Percentiles rank a stretch among this genome's conserved stretches.
phyloP scores from a whole-genome alignment of 768 basidiomycete genomes.

The Boletus tomentosulus region DNA sequence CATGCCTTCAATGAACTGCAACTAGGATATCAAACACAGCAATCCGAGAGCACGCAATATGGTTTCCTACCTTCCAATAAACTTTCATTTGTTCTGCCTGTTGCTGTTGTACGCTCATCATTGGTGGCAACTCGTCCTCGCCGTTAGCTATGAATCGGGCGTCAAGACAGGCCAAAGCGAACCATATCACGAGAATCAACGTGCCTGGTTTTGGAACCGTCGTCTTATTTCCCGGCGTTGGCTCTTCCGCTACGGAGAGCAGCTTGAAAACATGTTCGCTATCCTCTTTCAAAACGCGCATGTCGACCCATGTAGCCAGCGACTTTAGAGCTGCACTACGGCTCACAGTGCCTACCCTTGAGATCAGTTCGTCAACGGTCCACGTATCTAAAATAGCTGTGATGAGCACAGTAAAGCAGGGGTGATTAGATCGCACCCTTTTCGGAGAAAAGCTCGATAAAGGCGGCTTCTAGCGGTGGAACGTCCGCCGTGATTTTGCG shows the following conservation, averaged over 20 bases:
- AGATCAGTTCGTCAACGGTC: conserved; percentile 66
- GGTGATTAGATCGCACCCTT: conserved; percentile 41
- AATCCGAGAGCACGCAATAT: background rate
- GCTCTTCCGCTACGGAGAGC: conserved; percentile 57
- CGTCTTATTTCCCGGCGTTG: conserved; percentile 23
- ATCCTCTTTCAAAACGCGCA: conserved; percentile 75
- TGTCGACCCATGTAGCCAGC: conserved; percentile 77
- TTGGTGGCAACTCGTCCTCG: conserved; percentile 46
- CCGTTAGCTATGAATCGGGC: conserved; percentile 21
- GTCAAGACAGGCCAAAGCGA: background rate
- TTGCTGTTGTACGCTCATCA: conserved; percentile 62
- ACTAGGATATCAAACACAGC: conserved; percentile 1
- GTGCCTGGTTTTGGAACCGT: conserved; percentile 25
- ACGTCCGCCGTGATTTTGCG: conserved; percentile 72
- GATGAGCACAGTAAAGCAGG: background rate
- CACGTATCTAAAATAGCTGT: conserved; percentile 48
- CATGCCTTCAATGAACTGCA: conserved; percentile 86
- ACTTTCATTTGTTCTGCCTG: conserved; percentile 83
- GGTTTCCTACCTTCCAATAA: conserved; percentile 70
- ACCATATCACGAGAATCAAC: background rate
- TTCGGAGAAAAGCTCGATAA: conserved; percentile 81
- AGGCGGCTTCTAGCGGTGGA: conserved; percentile 84
- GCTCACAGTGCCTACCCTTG: conserved; percentile 62
- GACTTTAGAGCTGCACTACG: conserved; percentile 65
- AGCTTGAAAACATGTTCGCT: conserved; percentile 55